phyloP scores from a whole-genome alignment of 768 basidiomycete genomes.

The Lepiota venenata region DNA sequence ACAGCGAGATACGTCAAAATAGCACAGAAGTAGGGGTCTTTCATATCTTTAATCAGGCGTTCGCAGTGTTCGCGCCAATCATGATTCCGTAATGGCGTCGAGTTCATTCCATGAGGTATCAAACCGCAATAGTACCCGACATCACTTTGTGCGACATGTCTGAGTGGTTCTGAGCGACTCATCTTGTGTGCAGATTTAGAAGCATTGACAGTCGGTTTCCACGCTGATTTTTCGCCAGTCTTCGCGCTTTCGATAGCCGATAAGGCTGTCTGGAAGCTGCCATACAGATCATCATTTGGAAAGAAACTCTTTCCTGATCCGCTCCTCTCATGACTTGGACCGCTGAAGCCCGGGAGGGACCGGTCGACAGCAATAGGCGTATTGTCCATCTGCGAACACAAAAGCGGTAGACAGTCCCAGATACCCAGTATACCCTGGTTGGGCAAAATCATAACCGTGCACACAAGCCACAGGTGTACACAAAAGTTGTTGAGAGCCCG shows the following conservation, averaged over 20 bases:
- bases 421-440: constrained; percentile 73
- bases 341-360: constrained; percentile 22
- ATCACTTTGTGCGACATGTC: constrained; percentile 81
- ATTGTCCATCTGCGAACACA: constrained; percentile 16
- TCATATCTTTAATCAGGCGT: constrained; percentile 64
- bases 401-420: constrained; percentile 72
- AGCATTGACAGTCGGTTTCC: constrained; percentile 58
- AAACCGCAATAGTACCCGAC: constrained; percentile 80
- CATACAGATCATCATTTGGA: constrained; percentile 42
- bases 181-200: constrained; percentile 56
- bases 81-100: constrained; percentile 28
- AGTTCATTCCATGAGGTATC: constrained; percentile 36
- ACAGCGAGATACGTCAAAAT: constrained; percentile 72
- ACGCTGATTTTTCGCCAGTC: constrained; percentile 35
- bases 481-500: constrained; percentile 62
- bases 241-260: constrained; percentile 27
- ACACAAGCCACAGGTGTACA: constrained; percentile 53
- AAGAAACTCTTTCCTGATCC: constrained; percentile 31
- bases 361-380: constrained; percentile 20
- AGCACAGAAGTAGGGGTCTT: constrained; percentile 80
- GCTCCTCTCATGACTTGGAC: constrained; percentile 14
- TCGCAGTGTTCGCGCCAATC: constrained; percentile 72
- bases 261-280: constrained; percentile 52
- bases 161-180: constrained; percentile 37
- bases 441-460: constrained; percentile 76